Evolutionary conservation across 2,329 filamentous ascomycete genomes (phyloP).

Genomic region (Fusarium domesticum): DNA sequence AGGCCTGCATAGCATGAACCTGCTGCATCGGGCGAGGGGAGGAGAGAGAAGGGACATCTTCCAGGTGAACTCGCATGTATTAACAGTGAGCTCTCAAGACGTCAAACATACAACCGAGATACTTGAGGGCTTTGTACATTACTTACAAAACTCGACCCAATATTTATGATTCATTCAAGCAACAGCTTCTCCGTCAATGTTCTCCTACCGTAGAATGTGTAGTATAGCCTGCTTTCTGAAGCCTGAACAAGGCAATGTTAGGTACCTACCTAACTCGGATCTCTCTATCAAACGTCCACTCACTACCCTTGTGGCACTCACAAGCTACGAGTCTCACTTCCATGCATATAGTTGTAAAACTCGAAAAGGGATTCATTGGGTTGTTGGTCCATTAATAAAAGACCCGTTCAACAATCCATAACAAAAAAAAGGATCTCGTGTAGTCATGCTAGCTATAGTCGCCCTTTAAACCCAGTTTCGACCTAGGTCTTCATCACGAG

Average conservation of each 20-base stretch:
- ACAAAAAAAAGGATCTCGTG: background rate
- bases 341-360: no score
- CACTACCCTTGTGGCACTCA: no score
- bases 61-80: background rate
- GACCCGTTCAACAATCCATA: background rate
- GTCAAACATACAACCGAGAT: background rate
- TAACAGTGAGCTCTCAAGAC: background rate
- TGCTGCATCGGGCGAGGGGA: background rate
- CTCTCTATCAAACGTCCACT: no score
- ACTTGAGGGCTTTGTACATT: background rate
- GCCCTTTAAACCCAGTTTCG: background rate
- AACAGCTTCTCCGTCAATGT: background rate
- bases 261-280: no score
- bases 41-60: background rate
- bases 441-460: background rate
- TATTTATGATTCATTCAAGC: no score
- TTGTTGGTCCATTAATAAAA: no score
- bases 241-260: no score
- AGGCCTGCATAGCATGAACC: slow-evolving; percentile 11
- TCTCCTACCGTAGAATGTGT: no score
- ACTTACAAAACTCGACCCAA: background rate
- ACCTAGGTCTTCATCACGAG: background rate
- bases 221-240: no score
- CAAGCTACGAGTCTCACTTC: no score
- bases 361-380: no score